These are phyloP conservation scores for Acer yangbiense DNA, from an alignment of 345 rosid species.

Conservation along the genomic window DNA sequence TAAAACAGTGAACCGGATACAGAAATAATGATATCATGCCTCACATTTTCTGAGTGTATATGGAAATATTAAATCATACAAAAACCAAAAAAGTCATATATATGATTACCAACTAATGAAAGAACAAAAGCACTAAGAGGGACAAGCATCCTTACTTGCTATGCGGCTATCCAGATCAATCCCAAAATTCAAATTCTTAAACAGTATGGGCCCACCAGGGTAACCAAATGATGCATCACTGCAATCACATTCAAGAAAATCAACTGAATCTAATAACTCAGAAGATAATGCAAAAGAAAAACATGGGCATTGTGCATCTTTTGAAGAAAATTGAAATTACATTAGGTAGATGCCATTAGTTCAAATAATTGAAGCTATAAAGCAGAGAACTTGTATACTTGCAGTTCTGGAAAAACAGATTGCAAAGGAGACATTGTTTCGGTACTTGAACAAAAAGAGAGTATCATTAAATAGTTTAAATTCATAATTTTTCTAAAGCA, in stretches of 20 bases:
- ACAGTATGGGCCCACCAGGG: slow-evolving; percentile 85
- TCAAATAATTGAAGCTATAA: background rate
- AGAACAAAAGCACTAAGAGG: background rate
- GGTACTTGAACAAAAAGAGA: background rate
- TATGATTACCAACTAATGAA: background rate
- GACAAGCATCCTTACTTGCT: slow-evolving; percentile 71
- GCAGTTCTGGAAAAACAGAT: slow-evolving; percentile 2
- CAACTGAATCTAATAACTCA: slow-evolving; percentile 1
- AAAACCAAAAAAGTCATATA: background rate
- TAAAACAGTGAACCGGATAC: background rate
- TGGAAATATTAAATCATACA: background rate
- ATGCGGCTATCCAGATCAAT: slow-evolving; percentile 97
- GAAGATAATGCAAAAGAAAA: background rate
- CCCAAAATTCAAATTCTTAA: slow-evolving; percentile 95
- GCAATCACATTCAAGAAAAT: slow-evolving; percentile 36
- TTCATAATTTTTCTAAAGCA: slow-evolving; percentile 15
- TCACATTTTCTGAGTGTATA: background rate
- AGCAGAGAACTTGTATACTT: background rate
- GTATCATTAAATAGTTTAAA: background rate
- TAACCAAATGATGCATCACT: slow-evolving; percentile 99
- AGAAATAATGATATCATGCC: background rate
- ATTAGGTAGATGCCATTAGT: background rate
- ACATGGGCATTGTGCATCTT: background rate
- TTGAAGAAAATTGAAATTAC: background rate
- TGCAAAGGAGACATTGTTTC: background rate